Percentiles rank a stretch among this genome's conserved stretches.
These are phyloP conservation scores for Gossypium longicalyx DNA, from an alignment of 345 rosid species.

Conservation along the genomic window DNA sequence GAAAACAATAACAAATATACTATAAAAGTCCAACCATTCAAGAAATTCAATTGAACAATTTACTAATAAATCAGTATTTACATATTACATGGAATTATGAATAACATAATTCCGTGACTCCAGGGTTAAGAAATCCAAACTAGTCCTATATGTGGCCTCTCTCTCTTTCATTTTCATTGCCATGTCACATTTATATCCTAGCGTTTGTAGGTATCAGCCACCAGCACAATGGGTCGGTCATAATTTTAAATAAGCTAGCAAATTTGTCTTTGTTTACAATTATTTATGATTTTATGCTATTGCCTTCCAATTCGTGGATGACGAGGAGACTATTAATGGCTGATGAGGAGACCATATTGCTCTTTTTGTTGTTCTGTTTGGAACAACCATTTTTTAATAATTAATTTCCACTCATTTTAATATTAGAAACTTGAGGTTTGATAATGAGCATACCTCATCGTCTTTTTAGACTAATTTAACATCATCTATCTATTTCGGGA, in stretches of 20 bases:
- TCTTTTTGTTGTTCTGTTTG: not conserved
- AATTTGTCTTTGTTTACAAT: not conserved
- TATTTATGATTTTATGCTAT: not conserved
- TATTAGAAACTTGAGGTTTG: not conserved
- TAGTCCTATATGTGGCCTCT: too few relatives aligned
- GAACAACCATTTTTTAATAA: conserved; percentile 15
- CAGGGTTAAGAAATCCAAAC: too few relatives aligned
- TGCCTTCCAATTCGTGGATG: conserved; percentile 25
- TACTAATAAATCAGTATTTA: too few relatives aligned
- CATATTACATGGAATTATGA: too few relatives aligned
- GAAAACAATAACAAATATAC: too few relatives aligned
- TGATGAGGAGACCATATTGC: conserved; percentile 4
- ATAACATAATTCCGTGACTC: too few relatives aligned
- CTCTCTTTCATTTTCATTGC: conserved; percentile 18
- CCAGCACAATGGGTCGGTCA: conserved; percentile 46
- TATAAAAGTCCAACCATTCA: too few relatives aligned
- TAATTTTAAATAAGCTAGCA: conserved; percentile 24
- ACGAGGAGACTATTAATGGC: conserved; percentile 11
- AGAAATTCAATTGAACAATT: too few relatives aligned
- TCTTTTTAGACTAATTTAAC: conserved; percentile 6
- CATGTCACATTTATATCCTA: conserved; percentile 29
- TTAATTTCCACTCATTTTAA: too few relatives aligned
- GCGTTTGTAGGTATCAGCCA: conserved; percentile 30
- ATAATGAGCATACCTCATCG: conserved; percentile 8
- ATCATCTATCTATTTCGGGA: conserved; percentile 11